Base-by-base conservation (phyloP, 208 protist genomes). In the Trypanosoma rangeli region DNA sequence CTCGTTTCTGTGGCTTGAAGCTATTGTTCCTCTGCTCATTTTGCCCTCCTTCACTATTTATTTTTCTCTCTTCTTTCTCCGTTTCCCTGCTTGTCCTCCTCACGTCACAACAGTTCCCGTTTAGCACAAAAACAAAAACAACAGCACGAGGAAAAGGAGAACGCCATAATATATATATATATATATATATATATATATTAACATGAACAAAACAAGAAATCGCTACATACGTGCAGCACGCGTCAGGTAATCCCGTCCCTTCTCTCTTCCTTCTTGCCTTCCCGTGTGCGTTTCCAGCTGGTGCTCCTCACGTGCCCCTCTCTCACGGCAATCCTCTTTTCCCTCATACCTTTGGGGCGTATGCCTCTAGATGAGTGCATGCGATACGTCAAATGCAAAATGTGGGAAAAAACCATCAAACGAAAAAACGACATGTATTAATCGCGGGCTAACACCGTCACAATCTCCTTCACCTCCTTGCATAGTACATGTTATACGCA, bases 181-280 rank as follows among this genome's bases (percentile, higher is more conserved):
- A 50, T 50, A 50, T 50, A 67, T 16, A 56, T 50, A 59, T 49
- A 78, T 22, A 54, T 56, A 55, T 42, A 61, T 3, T 31, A 67
- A 37, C 3, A 54, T 3, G 35, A 20, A 28, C 1, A 67, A 59
- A 1, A 44, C 53, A 60, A 52, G 58, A 62, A 10, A 70, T 63
- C 10, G 60, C 28, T n/a, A 68, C 5, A 26, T 68, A 15, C 26
- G 10, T 10, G 37, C n/a, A 42, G 37, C 37, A 42, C 4, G 10
- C 37, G 4, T 46, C 15, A 46, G 15, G 3, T 16, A 1, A 46
- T 16, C 42, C 42, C 42, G 13, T 9, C 42, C 1, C 42, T 18
- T 18, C 2, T 9, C 3, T 18, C 42, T 18, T 46, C 42, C 8
- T 46, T 46, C 42, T 18, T 18, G 2, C 8, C 2, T 46, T 18